These are phyloP conservation scores for Pichia ethanolica DNA, from an alignment of 805 yeast species.

Conservation along the genomic window DNA sequence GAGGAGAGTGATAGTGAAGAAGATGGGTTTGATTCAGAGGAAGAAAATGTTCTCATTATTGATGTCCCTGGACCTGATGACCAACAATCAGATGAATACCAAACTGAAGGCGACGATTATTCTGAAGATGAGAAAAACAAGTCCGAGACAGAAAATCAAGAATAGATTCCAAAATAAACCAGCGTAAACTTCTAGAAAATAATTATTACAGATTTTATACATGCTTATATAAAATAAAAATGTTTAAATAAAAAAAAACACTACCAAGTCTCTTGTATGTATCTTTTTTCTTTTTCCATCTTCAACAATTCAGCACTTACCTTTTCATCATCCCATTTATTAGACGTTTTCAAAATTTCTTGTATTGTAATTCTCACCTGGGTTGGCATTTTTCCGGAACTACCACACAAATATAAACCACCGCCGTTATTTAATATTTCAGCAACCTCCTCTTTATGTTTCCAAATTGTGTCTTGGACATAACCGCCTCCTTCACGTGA, in stretches of 20 bases:
- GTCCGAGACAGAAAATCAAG: conserved; percentile 2
- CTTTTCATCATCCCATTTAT: conserved; percentile 33
- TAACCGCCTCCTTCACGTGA: conserved; percentile 56
- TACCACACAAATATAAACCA: conserved; percentile 77
- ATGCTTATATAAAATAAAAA: background rate
- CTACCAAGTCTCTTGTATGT: conserved; percentile 87
- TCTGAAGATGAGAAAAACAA: conserved; percentile 9
- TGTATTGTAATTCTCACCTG: conserved; percentile 69
- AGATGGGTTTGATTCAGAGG: conserved; percentile 3
- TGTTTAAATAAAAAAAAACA: background rate
- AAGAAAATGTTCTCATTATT: conserved; percentile 9
- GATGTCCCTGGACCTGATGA: conserved; percentile 10
- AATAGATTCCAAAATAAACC: background rate
- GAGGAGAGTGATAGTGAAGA: conserved; percentile 16
- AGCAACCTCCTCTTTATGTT: conserved; percentile 40
- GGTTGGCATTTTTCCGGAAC: conserved; percentile 90
- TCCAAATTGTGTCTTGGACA: conserved; percentile 69
- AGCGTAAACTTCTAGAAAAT: conserved; percentile 1
- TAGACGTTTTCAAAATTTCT: conserved; percentile 45
- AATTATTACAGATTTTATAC: background rate
- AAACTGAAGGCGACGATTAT: conserved; percentile 1
- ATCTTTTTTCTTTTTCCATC: conserved; percentile 60
- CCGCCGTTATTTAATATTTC: conserved; percentile 53
- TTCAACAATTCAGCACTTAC: conserved; percentile 45
- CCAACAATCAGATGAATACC: background rate